Conservation (phyloP, 2,329 filamentous ascomycete species). For the Trichophyton equinum region DNA sequence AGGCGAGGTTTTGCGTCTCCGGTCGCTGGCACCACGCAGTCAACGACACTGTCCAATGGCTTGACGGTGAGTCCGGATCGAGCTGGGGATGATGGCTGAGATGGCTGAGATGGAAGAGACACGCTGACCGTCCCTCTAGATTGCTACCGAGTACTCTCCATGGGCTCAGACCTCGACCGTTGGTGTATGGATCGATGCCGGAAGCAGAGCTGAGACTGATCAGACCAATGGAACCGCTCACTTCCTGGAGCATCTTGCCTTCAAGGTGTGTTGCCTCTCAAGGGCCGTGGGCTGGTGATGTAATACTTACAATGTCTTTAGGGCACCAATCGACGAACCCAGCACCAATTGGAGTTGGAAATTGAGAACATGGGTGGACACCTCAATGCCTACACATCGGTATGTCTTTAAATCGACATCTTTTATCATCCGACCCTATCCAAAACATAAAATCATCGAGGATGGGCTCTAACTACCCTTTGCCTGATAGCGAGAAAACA, state of each 20-base stretch:
- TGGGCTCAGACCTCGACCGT: conserved; percentile 98
- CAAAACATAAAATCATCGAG: neutral
- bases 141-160: conserved; percentile 94
- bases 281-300: neutral
- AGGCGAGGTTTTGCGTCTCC: conserved; percentile 85
- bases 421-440: neutral
- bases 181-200: conserved; percentile 98
- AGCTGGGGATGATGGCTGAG: conserved; percentile 13
- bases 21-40: conserved; percentile 69
- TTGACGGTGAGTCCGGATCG: conserved; percentile 55
- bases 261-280: conserved; percentile 59
- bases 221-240: conserved; percentile 98
- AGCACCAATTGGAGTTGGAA: conserved; percentile 96
- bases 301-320: conserved; percentile 14
- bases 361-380: conserved; percentile 99
- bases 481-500: conserved; percentile 73
- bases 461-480: neutral
- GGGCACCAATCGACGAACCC: conserved; percentile 88
- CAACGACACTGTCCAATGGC: conserved; percentile 92
- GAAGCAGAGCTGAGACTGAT: conserved; percentile 93
- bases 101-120: conserved; percentile 7
- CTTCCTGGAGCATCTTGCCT: conserved; percentile 98
- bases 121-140: conserved; percentile 43
- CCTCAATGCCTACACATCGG: conserved; percentile 98
- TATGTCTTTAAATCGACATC: conserved; percentile 38